phyloP scores from a whole-genome alignment of 108 stramenopile genomes.

The Cyclotella baltica region DNA sequence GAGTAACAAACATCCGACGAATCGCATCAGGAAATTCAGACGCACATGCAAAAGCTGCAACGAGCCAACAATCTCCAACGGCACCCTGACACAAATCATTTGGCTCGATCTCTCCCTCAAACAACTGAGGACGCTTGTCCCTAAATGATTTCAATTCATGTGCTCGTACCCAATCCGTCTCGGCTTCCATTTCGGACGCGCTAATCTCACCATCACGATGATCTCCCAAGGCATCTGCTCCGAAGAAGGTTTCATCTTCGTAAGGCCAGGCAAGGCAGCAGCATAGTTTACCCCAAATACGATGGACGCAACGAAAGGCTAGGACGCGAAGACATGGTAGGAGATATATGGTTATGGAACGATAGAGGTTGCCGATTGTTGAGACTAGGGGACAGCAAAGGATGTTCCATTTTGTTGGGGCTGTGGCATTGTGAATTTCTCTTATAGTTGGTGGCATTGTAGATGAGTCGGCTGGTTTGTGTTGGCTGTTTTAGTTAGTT shows the following conservation, averaged over 20 bases:
- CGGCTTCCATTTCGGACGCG: too few species aligned
- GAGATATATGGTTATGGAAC: constrained; percentile 43
- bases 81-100: too few species aligned
- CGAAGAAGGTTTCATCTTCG: constrained; percentile 54
- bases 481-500: too few species aligned
- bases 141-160: too few species aligned
- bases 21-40: too few species aligned
- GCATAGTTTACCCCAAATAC: constrained; percentile 44
- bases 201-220: constrained; percentile 31
- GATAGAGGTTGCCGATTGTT: constrained; percentile 44
- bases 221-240: constrained; percentile 51
- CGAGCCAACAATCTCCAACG: too few species aligned
- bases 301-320: constrained; percentile 41
- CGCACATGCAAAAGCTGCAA: too few species aligned
- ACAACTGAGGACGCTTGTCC: too few species aligned
- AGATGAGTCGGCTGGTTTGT: background rate
- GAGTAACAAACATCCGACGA: too few species aligned
- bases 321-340: constrained; percentile 49
- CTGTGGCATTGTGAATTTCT: constrained; percentile 18
- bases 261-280: constrained; percentile 44
- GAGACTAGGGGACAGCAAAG: constrained; percentile 54
- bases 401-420: constrained; percentile 17
- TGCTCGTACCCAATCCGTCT: too few species aligned
- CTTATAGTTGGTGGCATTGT: constrained; percentile 3
- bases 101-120: too few species aligned